phyloP scores from a whole-genome alignment of 805 yeast genomes.

The Scheffersomyces spartinae region DNA sequence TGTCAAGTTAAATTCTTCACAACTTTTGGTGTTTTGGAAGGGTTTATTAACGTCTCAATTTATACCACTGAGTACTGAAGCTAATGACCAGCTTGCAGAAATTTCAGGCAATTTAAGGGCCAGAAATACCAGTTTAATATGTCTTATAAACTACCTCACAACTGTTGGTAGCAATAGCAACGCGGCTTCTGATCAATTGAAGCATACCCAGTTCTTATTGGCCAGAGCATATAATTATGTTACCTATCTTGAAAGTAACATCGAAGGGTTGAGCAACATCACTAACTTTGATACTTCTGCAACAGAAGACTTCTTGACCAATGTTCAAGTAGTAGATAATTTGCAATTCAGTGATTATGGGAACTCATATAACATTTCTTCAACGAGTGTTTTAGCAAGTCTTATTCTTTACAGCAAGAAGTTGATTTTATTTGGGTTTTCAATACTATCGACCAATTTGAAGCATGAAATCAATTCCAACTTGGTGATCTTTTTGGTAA shows the following conservation, averaged over 20 bases:
- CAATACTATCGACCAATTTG: constrained; percentile 15
- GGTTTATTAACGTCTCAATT: constrained; percentile 31
- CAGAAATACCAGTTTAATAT: constrained; percentile 25
- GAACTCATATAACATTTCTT: constrained; percentile 16
- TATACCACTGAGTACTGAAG: constrained; percentile 12
- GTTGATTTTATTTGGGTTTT: constrained; percentile 24
- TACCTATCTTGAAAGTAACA: constrained; percentile 25
- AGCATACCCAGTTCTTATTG: constrained; percentile 29
- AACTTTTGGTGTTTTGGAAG: constrained; percentile 33
- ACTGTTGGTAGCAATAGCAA: no score
- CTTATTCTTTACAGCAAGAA: constrained; percentile 21
- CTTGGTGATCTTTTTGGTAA: constrained; percentile 27
- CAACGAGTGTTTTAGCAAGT: constrained; percentile 12
- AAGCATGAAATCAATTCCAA: constrained; percentile 31
- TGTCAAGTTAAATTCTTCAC: constrained; percentile 32
- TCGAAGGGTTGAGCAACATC: constrained; percentile 18
- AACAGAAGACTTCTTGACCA: no score
- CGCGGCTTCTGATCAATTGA: constrained; percentile 26
- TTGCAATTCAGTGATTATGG: constrained; percentile 16
- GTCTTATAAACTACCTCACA: constrained; percentile 26
- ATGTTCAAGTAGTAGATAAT: constrained; percentile 15
- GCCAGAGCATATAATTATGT: constrained; percentile 30
- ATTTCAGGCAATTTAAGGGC: constrained; percentile 17
- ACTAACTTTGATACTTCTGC: no score
- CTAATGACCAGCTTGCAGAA: constrained; percentile 8